Conservation (phyloP, 371 early-diverging fungal genomes). For the Apophysomyces variabilis region DNA sequence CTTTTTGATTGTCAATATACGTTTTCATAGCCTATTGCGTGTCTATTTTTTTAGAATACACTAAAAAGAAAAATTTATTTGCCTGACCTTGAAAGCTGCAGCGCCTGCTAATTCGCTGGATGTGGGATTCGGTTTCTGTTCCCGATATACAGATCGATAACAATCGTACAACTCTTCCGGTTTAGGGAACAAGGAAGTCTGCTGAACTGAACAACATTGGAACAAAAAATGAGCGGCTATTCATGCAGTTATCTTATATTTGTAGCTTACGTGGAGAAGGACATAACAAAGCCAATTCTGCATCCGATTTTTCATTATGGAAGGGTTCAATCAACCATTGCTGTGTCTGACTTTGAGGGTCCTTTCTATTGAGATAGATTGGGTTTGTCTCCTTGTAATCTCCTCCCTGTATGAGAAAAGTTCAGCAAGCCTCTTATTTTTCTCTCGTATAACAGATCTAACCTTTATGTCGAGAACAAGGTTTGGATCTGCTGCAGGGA, state of each 20-base stretch:
- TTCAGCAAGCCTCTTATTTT: not conserved
- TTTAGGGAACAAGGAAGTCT: slow-evolving; percentile 37
- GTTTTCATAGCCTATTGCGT: slow-evolving; percentile 34
- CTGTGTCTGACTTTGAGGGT: slow-evolving; percentile 35
- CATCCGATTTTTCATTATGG: slow-evolving; percentile 41
- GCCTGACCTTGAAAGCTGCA: slow-evolving; percentile 58
- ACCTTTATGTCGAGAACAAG: slow-evolving; percentile 50
- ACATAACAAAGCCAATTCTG: slow-evolving; percentile 43
- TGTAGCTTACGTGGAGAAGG: slow-evolving; percentile 41
- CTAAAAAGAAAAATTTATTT: not conserved
- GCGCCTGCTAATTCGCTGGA: slow-evolving; percentile 60
- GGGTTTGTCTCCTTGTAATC: slow-evolving; percentile 45
- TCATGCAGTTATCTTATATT: not conserved
- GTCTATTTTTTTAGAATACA: not conserved
- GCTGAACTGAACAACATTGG: slow-evolving; percentile 23
- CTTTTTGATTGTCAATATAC: slow-evolving; percentile 31
- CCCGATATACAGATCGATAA: slow-evolving; percentile 42
- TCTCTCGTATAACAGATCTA: not conserved
- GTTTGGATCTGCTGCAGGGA: slow-evolving; percentile 41
- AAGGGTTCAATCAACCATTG: slow-evolving; percentile 53
- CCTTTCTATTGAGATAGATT: slow-evolving; percentile 40
- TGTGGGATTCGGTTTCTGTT: slow-evolving; percentile 29
- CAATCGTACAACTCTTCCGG: slow-evolving; percentile 48
- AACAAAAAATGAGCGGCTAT: not conserved
- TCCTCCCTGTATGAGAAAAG: slow-evolving; percentile 32